Evolutionary conservation across 2,329 filamentous ascomycete species (phyloP).

Genomic region (Colletotrichum liriopes): DNA sequence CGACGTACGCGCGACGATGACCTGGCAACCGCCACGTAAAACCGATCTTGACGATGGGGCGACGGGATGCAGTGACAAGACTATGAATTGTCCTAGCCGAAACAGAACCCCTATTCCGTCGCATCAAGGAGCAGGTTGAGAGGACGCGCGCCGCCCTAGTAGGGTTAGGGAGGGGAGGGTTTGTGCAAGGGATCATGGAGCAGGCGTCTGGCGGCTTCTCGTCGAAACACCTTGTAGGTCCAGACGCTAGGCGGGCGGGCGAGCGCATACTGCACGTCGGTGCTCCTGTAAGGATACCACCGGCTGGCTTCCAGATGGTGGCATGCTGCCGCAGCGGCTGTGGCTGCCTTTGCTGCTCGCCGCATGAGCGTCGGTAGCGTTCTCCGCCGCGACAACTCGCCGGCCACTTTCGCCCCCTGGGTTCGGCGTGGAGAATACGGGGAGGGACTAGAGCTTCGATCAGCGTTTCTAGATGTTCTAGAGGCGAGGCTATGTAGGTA

Average conservation of each 20-base stretch:
- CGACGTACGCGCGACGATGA: conserved; percentile 4
- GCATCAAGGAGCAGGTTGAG: conserved; percentile 5
- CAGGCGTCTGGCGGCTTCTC: neutral
- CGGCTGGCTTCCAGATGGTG: neutral
- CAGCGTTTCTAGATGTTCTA: conserved; percentile 12
- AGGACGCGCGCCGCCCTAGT: conserved; percentile 22
- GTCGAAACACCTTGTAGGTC: conserved; percentile 10
- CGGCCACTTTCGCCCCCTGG: neutral
- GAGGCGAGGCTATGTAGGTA: conserved; percentile 12
- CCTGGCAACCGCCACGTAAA: conserved; percentile 11
- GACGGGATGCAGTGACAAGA: conserved; percentile 16
- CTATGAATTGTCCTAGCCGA: conserved; percentile 37
- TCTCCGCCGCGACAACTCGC: conserved; percentile 9
- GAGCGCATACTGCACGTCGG: conserved; percentile 17
- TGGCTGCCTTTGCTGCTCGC: conserved; percentile 4
- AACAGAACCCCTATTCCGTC: conserved; percentile 37
- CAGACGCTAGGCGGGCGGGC: conserved; percentile 14
- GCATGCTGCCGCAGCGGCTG: neutral
- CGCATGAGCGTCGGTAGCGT: conserved; percentile 8
- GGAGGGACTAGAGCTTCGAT: conserved; percentile 8
- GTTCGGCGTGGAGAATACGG: neutral
- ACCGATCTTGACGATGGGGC: conserved; percentile 10
- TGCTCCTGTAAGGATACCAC: conserved; percentile 9
- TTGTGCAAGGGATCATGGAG: neutral
- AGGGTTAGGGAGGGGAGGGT: neutral